Evolutionary conservation across 345 rosid genomes (phyloP).

Genomic region (Stellera chamaejasme): DNA sequence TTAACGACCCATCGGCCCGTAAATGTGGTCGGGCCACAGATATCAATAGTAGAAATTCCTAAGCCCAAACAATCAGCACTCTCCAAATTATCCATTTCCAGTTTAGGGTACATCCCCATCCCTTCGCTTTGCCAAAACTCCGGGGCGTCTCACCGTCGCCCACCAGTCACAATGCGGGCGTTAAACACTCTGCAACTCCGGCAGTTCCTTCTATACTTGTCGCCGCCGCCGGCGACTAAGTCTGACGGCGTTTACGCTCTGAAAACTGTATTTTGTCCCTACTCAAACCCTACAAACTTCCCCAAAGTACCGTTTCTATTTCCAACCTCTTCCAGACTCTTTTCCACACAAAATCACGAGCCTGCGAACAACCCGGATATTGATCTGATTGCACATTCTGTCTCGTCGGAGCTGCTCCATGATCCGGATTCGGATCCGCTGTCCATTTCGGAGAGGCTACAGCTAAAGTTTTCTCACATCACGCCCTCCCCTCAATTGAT

Average conservation of each 20-base stretch:
- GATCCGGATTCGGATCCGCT: constrained; percentile 35
- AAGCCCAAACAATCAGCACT: no score
- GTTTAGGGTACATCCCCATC: no score
- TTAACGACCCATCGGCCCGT: no score
- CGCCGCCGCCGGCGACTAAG: constrained; percentile 16
- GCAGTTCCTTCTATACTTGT: constrained; percentile 24
- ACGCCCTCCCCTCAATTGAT: constrained; percentile 48
- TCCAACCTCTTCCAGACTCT: constrained; percentile 13
- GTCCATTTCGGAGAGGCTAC: constrained; percentile 47
- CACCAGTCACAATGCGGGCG: constrained; percentile 35
- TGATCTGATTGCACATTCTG: constrained; percentile 44
- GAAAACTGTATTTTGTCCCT: constrained; percentile 15
- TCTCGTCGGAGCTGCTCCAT: constrained; percentile 60
- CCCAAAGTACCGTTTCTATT: constrained; percentile 16
- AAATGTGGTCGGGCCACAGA: no score
- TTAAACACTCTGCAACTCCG: constrained; percentile 47
- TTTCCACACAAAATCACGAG: constrained; percentile 26
- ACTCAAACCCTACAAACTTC: constrained; percentile 13
- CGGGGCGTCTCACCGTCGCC: neutral
- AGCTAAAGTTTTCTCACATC: constrained; percentile 74
- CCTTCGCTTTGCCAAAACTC: no score
- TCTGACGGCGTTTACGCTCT: constrained; percentile 4
- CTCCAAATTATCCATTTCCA: no score
- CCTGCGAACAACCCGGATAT: constrained; percentile 13
- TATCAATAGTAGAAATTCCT: no score